phyloP scores from a whole-genome alignment of 169 alveolate species.

The Cystoisospora suis region DNA sequence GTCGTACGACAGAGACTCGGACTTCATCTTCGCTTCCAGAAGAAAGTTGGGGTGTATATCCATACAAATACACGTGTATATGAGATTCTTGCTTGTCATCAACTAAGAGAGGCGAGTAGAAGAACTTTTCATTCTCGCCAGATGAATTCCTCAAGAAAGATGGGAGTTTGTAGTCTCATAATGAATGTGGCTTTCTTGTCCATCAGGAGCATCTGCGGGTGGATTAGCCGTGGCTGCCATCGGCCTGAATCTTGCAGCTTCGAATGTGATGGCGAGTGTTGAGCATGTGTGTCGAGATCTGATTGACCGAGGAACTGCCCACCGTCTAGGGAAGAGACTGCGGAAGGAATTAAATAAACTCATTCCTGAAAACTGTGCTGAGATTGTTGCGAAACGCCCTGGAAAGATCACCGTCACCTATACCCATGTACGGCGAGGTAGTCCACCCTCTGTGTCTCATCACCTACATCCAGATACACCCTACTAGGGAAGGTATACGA shows the following conservation, averaged over 20 bases:
- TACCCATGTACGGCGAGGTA: slow-evolving; percentile 39
- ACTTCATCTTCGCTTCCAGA: too few species aligned
- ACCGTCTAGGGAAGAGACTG: slow-evolving; percentile 42
- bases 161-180: too few species aligned
- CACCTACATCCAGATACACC: too few species aligned
- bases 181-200: too few species aligned
- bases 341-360: slow-evolving; percentile 36
- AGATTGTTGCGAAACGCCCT: slow-evolving; percentile 40
- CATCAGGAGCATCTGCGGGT: slow-evolving; percentile 5
- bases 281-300: not conserved
- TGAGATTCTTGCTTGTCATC: too few species aligned
- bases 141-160: too few species aligned
- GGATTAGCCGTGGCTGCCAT: not conserved
- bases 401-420: slow-evolving; percentile 48
- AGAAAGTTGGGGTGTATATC: too few species aligned
- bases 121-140: too few species aligned
- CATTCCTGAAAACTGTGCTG: slow-evolving; percentile 60
- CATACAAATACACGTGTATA: too few species aligned
- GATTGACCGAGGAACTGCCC: slow-evolving; percentile 41
- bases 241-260: not conserved
- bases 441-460: not conserved
- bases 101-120: too few species aligned
- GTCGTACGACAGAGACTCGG: too few species aligned
- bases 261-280: not conserved
- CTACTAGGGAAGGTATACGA: too few species aligned